A percentile compares a stretch with the other conserved stretches of the same genome.
phyloP scores from a whole-genome alignment of 1,284 basidiomycete genomes.

The Ganoderma leucocontextum region DNA sequence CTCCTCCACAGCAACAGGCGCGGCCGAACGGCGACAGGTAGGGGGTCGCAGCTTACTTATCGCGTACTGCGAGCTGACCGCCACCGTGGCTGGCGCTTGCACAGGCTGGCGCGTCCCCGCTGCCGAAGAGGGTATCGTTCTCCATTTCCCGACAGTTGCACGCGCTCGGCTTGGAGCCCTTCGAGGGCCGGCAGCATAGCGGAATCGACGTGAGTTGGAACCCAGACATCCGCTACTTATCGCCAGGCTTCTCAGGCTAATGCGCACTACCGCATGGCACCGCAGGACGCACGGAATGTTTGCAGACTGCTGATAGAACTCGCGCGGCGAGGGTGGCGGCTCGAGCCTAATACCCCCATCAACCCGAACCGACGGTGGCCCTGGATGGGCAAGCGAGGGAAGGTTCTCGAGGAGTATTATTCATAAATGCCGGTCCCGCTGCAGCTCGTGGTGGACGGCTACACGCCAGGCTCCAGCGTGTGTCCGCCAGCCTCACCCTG shows the following conservation, averaged over 20 bases:
- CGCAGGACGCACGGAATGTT: conserved; percentile 87
- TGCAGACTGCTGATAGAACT: conserved; percentile 81
- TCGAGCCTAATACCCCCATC: conserved; percentile 79
- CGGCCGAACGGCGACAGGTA: conserved; percentile 35
- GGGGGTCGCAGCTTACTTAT: neutral
- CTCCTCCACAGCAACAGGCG: conserved; percentile 13
- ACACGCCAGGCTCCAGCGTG: neutral
- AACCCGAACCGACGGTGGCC: conserved; percentile 75
- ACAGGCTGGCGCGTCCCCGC: conserved; percentile 35
- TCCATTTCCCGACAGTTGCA: conserved; percentile 73
- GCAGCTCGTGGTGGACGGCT: neutral
- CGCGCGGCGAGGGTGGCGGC: conserved; percentile 66
- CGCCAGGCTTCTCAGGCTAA: conserved; percentile 7
- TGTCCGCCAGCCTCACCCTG: neutral
- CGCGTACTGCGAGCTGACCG: conserved; percentile 11
- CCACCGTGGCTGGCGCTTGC: conserved; percentile 19
- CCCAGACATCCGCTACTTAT: neutral
- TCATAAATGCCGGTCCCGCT: conserved; percentile 17
- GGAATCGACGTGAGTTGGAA: conserved; percentile 84
- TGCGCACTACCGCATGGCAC: conserved; percentile 15
- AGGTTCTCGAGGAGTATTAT: conserved; percentile 63
- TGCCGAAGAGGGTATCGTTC: conserved; percentile 48
- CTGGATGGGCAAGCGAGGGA: conserved; percentile 83
- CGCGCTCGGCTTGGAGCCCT: conserved; percentile 65
- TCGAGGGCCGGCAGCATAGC: conserved; percentile 85